These are phyloP conservation scores for Nannochloropsis salina DNA, from an alignment of 108 stramenopile genomes.

Conservation along the genomic window DNA sequence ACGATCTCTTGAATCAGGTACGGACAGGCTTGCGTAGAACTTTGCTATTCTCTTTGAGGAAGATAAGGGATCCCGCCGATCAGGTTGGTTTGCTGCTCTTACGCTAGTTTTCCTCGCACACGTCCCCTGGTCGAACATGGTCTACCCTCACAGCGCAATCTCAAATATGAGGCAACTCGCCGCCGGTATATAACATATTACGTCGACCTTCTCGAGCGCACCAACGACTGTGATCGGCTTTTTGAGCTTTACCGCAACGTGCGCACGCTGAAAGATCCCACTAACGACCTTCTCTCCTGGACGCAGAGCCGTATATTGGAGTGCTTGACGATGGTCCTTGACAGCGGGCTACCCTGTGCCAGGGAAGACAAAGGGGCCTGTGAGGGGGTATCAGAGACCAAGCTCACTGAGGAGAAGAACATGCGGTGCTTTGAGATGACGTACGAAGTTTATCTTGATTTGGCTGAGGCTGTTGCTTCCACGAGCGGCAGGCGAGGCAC, in stretches of 20 bases:
- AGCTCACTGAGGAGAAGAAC: not conserved
- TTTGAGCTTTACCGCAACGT: not conserved
- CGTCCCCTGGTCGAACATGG: too few relatives aligned
- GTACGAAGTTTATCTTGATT: not conserved
- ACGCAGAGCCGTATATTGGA: not conserved
- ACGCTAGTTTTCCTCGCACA: not conserved
- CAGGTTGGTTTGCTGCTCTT: not conserved
- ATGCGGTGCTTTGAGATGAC: not conserved
- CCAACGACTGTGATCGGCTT: not conserved
- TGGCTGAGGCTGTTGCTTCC: not conserved
- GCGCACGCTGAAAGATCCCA: not conserved
- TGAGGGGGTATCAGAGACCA: too few relatives aligned
- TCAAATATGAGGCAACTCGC: constrained; percentile 18
- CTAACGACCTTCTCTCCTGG: not conserved
- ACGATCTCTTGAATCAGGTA: constrained; percentile 12
- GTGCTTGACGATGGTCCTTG: not conserved
- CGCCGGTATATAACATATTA: not conserved
- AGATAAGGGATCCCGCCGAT: too few relatives aligned
- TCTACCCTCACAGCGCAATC: not conserved
- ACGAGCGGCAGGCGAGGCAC: not conserved
- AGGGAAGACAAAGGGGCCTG: too few relatives aligned
- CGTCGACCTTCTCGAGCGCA: not conserved
- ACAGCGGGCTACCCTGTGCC: not conserved
- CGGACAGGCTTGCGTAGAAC: not conserved
- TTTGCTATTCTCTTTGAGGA: too few relatives aligned